Base-by-base conservation (phyloP, 1,139 yeast species). In the Magnusiomyces sp. region DNA sequence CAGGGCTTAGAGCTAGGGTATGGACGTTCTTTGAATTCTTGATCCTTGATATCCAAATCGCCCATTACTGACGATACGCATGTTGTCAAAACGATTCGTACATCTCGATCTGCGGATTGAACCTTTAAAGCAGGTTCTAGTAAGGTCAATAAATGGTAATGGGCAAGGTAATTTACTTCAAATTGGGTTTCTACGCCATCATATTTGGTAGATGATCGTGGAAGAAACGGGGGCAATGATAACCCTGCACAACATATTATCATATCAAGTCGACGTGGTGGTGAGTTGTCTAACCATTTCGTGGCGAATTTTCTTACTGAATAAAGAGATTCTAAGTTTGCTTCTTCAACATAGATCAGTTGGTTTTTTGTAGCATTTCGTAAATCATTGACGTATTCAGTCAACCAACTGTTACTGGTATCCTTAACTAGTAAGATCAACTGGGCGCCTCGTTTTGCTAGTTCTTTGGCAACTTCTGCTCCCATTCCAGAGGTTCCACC, bases 401-500 rank as follows among this genome's bases (percentile, higher is more conserved):
- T 73, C 6, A 84, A 66, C 95, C 97, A 92, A 48, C 73, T 74
- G 61, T 86, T 95, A 33, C 75, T 69, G 20, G 79, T 71, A 20
- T 79, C 72, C 40, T 90, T 70, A 14, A 83, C 86, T 50, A 92
- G 71, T 43, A 92, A 63, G 33, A 92, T 77, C 49, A 94, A 62
- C 63, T 94, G 98, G 0, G 97, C 97, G 1, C 98, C 98, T 48
- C 79, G 70, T 0, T 59, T 53, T 0, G 97, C 97, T 58, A 92
- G 64, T 38, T 89, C 90, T 45, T 73, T 71, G 0, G 80, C 95
- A 1, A 86, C 74, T 4, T 78, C 76, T 0, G 94, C 85, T 0
- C 98, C 98, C 52, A 88, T 66, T 0, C 98, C 97, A 2, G 94
- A 76, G 0, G 98, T 92, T 1, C 95, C 98, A 5, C 98, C 95